phyloP scores from a whole-genome alignment of 371 early-diverging fungal genomes.

The Mucor piriformis region DNA sequence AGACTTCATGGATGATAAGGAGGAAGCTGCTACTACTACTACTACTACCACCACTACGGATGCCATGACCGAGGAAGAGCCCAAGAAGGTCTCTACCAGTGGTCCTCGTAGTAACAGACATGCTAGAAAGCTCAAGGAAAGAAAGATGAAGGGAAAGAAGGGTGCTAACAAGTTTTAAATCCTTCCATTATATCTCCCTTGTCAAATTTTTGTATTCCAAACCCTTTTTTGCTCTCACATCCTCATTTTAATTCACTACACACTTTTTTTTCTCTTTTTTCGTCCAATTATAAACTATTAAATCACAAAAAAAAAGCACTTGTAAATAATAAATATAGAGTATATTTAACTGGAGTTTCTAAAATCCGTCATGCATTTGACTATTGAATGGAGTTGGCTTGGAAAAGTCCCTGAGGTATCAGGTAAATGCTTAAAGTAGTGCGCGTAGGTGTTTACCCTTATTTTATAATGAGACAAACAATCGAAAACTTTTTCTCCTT shows the following conservation, averaged over 20 bases:
- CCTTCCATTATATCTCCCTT: not conserved
- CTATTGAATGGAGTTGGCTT: too few species aligned
- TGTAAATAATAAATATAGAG: not conserved
- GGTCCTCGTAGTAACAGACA: conserved; percentile 40
- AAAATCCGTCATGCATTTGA: not conserved
- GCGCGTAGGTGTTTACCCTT: too few species aligned
- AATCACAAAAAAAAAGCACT: not conserved
- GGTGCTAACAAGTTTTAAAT: conserved; percentile 23
- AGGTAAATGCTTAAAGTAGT: too few species aligned
- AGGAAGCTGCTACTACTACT: conserved; percentile 5
- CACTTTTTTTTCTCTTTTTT: not conserved
- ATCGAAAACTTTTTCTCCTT: not conserved
- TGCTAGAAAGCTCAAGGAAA: conserved; percentile 38
- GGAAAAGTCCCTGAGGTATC: too few species aligned
- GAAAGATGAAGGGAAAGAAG: conserved; percentile 39
- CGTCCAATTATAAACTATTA: not conserved
- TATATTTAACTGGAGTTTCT: not conserved
- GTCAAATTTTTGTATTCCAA: not conserved
- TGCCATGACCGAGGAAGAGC: conserved; percentile 13
- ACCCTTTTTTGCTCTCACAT: conserved; percentile 1
- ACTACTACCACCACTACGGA: not conserved
- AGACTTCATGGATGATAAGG: conserved; percentile 35
- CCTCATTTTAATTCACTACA: not conserved
- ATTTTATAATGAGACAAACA: too few species aligned
- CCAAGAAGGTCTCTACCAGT: conserved; percentile 41